Base-by-base conservation (phyloP, 1,284 basidiomycete species). In the Grifola frondosa region DNA sequence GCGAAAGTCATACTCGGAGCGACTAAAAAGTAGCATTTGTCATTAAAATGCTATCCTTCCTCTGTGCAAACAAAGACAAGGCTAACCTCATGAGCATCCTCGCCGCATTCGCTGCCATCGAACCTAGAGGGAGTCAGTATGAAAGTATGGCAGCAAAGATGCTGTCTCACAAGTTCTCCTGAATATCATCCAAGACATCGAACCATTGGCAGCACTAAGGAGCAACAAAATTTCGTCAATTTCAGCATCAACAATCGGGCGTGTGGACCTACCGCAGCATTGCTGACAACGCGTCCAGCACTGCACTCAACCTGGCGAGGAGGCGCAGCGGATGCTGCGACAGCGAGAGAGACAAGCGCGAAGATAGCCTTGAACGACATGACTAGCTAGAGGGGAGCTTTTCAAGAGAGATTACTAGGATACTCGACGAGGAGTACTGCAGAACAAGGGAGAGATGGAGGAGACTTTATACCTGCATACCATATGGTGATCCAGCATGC, bases 271-370 rank as follows among this genome's bases (percentile, higher is more conserved):
- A 33, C 38, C 19, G 41, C 22, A 38, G 53, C 52, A 46, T 54
- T 50, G 44, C 48, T 54, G 9, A 48, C 44, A 28, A 54, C 54
- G 35, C 53, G 54, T 12, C 50, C 50, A 29, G 28, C 15, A 26
- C 30, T 40, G 42, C 45, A 37, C n/a, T 33, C 36, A 30, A 40
- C 44, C 35, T 37, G 25, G 5, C 30, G 39, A 21, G 44, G 20
- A 12, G 44, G 44, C 11, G 25, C 44, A n/a, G 44, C 40, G 10
- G 19, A 21, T 11, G 29, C 39, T 5, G 31, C 30, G 30, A 46
- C 35, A 35, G 36, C 44, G 7, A 50, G 31, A 11, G 40, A 34
- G 13, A 40, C 31, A 10, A 44, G 26, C 37, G 46, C 30, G 23
- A 37, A 21, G 20, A 44, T 30, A 16, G 40, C 25, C 31, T 37